Conservation (phyloP, 1,284 basidiomycete species). For the Puccinia coronata region DNA sequence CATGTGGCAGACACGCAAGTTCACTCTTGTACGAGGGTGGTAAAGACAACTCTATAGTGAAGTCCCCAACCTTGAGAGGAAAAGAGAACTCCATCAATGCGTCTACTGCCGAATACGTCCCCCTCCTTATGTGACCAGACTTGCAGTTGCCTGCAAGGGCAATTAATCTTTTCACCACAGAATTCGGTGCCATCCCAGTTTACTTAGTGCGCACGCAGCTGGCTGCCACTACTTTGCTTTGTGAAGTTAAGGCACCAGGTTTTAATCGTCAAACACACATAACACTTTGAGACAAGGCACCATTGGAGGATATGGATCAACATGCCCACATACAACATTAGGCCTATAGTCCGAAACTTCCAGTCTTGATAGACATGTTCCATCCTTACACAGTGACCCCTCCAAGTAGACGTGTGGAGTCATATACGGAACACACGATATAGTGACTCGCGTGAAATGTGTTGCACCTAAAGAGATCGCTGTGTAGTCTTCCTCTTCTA, state of each 20-base stretch:
- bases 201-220: neutral
- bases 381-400: neutral
- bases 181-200: too few relatives aligned
- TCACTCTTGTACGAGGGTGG: too few relatives aligned
- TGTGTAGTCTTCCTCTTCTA: neutral
- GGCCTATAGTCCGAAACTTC: neutral
- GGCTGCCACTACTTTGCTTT: neutral
- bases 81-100: neutral
- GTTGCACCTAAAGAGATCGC: neutral
- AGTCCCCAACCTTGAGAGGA: neutral
- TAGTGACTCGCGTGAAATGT: neutral
- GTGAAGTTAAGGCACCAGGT: neutral
- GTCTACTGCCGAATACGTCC: slow-evolving; percentile 1
- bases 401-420: neutral
- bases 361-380: neutral
- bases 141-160: neutral
- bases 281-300: neutral
- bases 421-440: neutral
- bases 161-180: too few relatives aligned
- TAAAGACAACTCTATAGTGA: neutral
- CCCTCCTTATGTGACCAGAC: neutral
- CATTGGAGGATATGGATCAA: neutral
- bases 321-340: neutral
- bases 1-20: neutral
- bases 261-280: neutral